phyloP scores from a whole-genome alignment of 2,329 filamentous ascomycete genomes.

The Cytospora piceae region DNA sequence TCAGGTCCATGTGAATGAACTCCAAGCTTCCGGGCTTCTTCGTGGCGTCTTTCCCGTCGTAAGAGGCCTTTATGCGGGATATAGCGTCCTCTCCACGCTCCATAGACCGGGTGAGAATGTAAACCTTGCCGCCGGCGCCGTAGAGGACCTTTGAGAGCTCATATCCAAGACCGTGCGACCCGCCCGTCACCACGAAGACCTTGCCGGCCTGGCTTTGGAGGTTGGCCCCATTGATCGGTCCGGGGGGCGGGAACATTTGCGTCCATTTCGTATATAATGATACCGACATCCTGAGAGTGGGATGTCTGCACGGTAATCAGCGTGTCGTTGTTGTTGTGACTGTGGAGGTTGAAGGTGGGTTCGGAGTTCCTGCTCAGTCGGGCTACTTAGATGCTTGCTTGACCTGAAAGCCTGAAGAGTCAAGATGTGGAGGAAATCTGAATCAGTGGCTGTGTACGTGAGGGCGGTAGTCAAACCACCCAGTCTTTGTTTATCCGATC shows the following conservation, averaged over 20 bases:
- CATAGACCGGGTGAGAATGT: constrained; percentile 49
- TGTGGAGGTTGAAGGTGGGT: too few species aligned
- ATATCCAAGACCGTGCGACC: constrained; percentile 44
- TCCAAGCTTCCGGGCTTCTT: constrained; percentile 26
- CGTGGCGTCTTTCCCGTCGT: constrained; percentile 12
- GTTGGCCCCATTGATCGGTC: constrained; percentile 31
- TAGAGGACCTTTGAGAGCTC: constrained; percentile 56
- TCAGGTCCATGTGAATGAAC: constrained; percentile 33
- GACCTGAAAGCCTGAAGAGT: too few species aligned
- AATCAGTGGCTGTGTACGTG: too few species aligned
- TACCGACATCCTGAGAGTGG: constrained; percentile 21
- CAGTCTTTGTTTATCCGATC: too few species aligned
- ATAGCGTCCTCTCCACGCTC: constrained; percentile 33
- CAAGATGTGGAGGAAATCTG: too few species aligned
- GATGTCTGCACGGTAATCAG: too few species aligned
- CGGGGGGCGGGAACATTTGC: constrained; percentile 33
- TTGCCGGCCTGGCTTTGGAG: constrained; percentile 31
- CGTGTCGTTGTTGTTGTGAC: too few species aligned
- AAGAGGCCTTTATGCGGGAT: constrained; percentile 30
- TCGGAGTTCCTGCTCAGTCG: too few species aligned
- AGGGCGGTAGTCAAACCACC: too few species aligned
- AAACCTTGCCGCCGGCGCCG: constrained; percentile 52
- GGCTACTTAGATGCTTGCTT: too few species aligned
- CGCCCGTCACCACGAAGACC: constrained; percentile 49
- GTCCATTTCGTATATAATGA: constrained; percentile 30